Base-by-base conservation (phyloP, 805 yeast species). In the Ascoidea asiatica region DNA sequence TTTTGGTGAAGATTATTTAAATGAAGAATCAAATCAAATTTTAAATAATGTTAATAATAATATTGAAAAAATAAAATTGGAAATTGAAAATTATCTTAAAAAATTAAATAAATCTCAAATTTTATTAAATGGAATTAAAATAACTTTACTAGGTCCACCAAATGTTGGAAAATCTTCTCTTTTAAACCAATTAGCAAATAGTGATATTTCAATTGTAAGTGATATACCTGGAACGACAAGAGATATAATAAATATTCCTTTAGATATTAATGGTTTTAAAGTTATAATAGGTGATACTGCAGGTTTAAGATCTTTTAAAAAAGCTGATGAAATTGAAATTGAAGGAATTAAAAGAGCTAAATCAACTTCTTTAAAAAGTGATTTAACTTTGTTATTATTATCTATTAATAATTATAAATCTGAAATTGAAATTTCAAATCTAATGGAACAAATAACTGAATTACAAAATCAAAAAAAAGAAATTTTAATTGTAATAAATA, bases 131-230 rank as follows among this genome's bases (percentile, higher is more conserved):
- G 98, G 98, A 1, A 77, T 90, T 22, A 75, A 75, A 46, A 54
- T 89, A 21, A 77, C 81, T 0, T 63, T 92, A 7, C 51, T 89
- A 13, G 98, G 98, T 0, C 92, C 95, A 5, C 96, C 98, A 1
- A 92, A 92, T 60, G 96, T 95, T 1, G 98, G 98, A 0, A 92
- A 92, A 57, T 88, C 96, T 3, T 85, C 95, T 1, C 62, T 92
- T 8, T 60, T 92, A 43, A 92, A 92, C 55, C 56, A 63, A n/a
- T 59, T 92, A 5, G 86, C 89, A 0, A 71, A 79, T 47, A 75
- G 82, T 19, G 94, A 88, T 19, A 82, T 87, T 17, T 94, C 96
- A 0, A 87, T 92, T 37, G 97, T 92, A 1, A 86, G 96, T 56
- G 78, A 78, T 37, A 74, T 84, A 4, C 95, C 95, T 1, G 98